These are phyloP conservation scores for Penicillium longicatenatum DNA, from an alignment of 495 filamentous ascomycete species.

Conservation along the genomic window DNA sequence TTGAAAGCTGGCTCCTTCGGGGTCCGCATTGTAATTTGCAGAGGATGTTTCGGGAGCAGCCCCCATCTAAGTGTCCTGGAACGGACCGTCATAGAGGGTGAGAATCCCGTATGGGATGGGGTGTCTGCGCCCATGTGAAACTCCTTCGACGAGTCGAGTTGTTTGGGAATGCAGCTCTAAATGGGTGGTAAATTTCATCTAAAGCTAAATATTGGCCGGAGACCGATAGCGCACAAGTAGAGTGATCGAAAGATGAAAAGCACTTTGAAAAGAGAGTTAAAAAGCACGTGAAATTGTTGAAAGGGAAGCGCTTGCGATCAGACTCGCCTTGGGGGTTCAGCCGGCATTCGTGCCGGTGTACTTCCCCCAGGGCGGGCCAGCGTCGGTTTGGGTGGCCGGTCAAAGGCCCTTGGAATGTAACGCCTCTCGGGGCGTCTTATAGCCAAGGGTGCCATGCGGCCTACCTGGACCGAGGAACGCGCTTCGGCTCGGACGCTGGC, in stretches of 20 bases:
- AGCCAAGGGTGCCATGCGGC: constrained; percentile 54
- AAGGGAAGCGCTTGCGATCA: constrained; percentile 68
- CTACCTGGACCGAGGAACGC: constrained; percentile 56
- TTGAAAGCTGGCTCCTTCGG: constrained; percentile 62
- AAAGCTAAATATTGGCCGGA: constrained; percentile 73
- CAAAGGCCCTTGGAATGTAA: constrained; percentile 61
- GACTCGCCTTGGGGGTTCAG: constrained; percentile 41
- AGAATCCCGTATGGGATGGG: constrained; percentile 60
- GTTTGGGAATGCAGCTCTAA: constrained; percentile 33
- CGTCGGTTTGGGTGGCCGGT: constrained; percentile 61
- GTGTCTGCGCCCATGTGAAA: constrained; percentile 53
- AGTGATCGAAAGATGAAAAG: constrained; percentile 51
- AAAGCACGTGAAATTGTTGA: constrained; percentile 77
- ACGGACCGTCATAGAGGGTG: constrained; percentile 62
- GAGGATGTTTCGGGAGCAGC: constrained; percentile 61
- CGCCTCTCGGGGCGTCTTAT: constrained; percentile 63
- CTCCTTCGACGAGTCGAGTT: constrained; percentile 42
- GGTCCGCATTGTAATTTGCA: constrained; percentile 68
- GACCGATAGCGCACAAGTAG: constrained; percentile 75
- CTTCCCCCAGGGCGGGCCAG: constrained; percentile 58
- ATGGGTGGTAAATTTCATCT: constrained; percentile 74
- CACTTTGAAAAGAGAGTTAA: constrained; percentile 68
- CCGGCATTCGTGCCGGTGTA: constrained; percentile 57
- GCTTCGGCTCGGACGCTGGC: constrained; percentile 54
- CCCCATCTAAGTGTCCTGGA: constrained; percentile 61